Conservation (phyloP, 2,329 filamentous ascomycete species). For the Sporothrix sp. region DNA sequence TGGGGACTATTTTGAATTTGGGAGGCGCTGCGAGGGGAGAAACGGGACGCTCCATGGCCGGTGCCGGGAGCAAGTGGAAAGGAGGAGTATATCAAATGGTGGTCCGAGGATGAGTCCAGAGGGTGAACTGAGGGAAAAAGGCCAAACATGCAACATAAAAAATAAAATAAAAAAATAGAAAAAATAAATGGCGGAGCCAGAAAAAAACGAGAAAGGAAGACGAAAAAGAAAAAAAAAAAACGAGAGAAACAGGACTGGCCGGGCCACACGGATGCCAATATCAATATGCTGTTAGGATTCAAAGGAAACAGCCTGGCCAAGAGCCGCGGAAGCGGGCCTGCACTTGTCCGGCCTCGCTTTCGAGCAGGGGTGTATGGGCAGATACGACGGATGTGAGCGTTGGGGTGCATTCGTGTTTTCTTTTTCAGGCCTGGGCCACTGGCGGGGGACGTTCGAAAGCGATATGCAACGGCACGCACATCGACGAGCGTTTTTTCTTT, state of each 20-base stretch:
- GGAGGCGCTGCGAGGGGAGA: background rate
- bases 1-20: background rate
- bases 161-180: background rate
- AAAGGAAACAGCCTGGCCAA: background rate
- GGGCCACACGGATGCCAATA: too few relatives aligned
- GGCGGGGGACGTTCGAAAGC: too few relatives aligned
- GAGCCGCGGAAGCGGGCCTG: background rate
- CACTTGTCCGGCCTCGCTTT: background rate
- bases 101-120: too few relatives aligned
- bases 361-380: background rate
- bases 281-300: too few relatives aligned
- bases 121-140: background rate
- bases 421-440: background rate
- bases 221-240: background rate
- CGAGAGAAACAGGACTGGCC: background rate
- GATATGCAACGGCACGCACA: too few relatives aligned
- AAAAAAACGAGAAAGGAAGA: conserved; percentile 1
- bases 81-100: background rate
- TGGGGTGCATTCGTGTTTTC: background rate
- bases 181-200: background rate
- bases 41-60: background rate
- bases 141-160: background rate
- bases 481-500: too few relatives aligned
- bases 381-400: background rate
- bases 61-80: background rate